Evolutionary conservation across 169 alveolate species (phyloP), one percentile per base, ranked within the genome.

Genomic region (Cryptosporidium sp.): DNA sequence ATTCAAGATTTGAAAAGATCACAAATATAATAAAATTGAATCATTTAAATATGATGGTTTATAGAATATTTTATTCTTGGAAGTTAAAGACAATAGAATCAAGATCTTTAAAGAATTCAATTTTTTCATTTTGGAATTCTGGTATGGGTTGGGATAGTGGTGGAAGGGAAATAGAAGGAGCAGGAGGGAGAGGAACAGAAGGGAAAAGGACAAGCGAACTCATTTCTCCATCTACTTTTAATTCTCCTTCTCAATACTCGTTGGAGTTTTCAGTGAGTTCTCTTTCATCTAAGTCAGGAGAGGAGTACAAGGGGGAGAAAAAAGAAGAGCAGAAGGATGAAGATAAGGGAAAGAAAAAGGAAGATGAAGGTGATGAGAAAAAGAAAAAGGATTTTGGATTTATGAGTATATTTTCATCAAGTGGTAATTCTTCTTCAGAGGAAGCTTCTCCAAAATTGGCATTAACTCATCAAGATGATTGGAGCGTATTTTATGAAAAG

Each of bases 71-170:
- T 45, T 65, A 62, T 62, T 80, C 75, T 0, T 80, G 89, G 89
- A 80, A 80, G 21, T 58, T 80, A 3, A 80, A 80, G 67, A 62
- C 33, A 55, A 80, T 80, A 12, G 89, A 80, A 31, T 48, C 31
- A n/a, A 59, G 29, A 33, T 80, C 89, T 5, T 48, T 80, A 26
- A 80, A 50, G 70, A 80, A 65, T 80, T 80, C 89, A 21, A 80
- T 80, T 5, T 62, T 62, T 41, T 37, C 67, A 23, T 62, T 70
- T 21, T 74, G 58, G 86, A 51, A 71, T 50, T 18, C 67, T 21
- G 71, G 51, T 21, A 29, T 10, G 14, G 71, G 2, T 18, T 18
- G 3, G 48, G 33, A 23, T 8, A 23, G 21, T 9, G 69, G 16
- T 21, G 37, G 31, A 31, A 0, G 2, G 5, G 69, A 18, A 31